Base-by-base conservation (phyloP, 352 stramenopile genomes). In the Phytopythium cucurbitacearum region DNA sequence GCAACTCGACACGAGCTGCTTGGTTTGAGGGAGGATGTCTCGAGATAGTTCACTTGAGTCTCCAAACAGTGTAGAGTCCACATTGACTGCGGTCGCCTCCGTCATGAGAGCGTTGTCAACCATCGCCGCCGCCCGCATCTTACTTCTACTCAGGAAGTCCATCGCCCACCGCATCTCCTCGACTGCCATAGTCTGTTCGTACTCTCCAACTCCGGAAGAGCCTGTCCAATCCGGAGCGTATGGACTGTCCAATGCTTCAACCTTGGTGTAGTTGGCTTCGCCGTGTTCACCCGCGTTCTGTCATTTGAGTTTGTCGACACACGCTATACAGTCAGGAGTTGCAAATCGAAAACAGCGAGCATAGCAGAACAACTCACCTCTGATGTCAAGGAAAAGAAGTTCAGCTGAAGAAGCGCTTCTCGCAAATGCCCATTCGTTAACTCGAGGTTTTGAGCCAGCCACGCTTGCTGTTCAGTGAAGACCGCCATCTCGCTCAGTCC, bases 121-220 rank as follows among this genome's bases (percentile, higher is more conserved):
- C 9, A 82, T 59, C 5, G 51, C 43, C n/a, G 53, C 40, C 3
- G 74, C 60, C 54, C 76, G 65, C 35, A 73, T 64, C 35, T 72
- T 66, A 50, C 72, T 87, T 9, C 59, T 51, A 34, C 65, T 55
- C 4, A 90, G 58, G 52, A 88, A 87, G 33, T 73, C 62, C 43
- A 85, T 67, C 1, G 80, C 80, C 80, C 80, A 90, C 21, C 74
- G 75, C 67, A 85, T 85, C 38, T 86, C 64, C 21, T 83, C 60
- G 45, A 82, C 41, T 11, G 57, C 67, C 10, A 89, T 62, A 21
- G 58, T 63, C 33, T 70, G 62, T 8, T 44, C 38, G 16, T 9
- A 28, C 21, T 28, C n/a, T 51, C 15, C 55, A 21, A n/a, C 34
- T 8, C 28, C 36, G 16, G 35, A 28, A 8, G 11, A 12, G 6